Base-by-base conservation (phyloP, 805 yeast species). In the Yamadazyma insecticola region DNA sequence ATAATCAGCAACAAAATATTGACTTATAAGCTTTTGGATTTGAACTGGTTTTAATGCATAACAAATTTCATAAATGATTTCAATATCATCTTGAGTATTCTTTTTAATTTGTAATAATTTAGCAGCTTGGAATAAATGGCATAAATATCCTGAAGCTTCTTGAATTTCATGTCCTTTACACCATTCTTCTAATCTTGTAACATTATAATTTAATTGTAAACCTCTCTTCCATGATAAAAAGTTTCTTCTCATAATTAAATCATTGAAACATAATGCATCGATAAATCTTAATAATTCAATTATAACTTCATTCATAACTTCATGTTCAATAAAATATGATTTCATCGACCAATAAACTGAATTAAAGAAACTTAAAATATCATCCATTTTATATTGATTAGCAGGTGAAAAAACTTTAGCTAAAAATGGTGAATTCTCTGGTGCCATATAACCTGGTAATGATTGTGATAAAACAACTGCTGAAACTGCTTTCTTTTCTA, bases 191-290 rank as follows among this genome's bases (percentile, higher is more conserved):
- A 92, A 72, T 50, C 97, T 76, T 3, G 98, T 92, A 33, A 89
- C 94, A 57, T 92, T 92, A 64, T 92, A 92, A 57, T 88, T 92
- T 61, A 92, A 78, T 62, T 92, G 98, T 46, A 92, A 72, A 28
- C 97, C 97, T 54, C 98, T 81, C 66, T 90, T 92, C 98, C 98
- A 92, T 8, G 96, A 82, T 53, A 90, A 66, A 63, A 90, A 94
- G 63, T 80, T 82, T 59, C 96, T 77, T 66, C 96, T 80, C 95
- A 89, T 84, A 29, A 94, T 78, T 61, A 92, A 68, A 55, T 92
- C 97, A 55, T 92, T 92, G 72, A 92, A 92, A 63, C 97, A 87
- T 43, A 78, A 76, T 12, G 95, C 92, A 57, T 92, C 96, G 36
- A 94, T 87, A 56, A 82, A 81, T 51, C 81, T 77, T 48, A 92